Evolutionary conservation across 768 basidiomycete species (phyloP).

Genomic region (Boletus barrowsii): DNA sequence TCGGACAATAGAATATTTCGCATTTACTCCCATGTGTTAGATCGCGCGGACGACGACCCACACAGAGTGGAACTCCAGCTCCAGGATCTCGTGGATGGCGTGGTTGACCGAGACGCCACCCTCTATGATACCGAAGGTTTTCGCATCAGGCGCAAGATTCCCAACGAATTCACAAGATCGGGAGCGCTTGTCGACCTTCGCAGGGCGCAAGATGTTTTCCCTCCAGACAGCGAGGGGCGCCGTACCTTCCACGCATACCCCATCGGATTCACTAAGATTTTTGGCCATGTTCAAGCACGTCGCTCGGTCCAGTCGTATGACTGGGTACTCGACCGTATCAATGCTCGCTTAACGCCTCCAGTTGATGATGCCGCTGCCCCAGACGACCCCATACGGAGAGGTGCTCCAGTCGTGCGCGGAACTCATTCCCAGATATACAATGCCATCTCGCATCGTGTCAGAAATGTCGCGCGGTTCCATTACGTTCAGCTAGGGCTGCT

Average conservation of each 20-base stretch:
- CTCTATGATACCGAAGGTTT: not conserved
- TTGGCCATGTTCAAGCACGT: slow-evolving; percentile 1
- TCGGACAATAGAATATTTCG: not conserved
- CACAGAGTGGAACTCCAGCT: not conserved
- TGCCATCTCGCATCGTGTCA: not conserved
- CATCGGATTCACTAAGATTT: not conserved
- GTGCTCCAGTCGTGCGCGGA: not conserved
- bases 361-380: not conserved
- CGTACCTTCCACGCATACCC: not conserved
- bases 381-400: not conserved
- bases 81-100: not conserved
- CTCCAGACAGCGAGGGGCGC: no score
- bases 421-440: not conserved
- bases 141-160: not conserved
- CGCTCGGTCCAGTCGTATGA: not conserved
- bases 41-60: no score
- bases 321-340: no score
- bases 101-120: no score
- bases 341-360: no score
- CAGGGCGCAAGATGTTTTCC: not conserved
- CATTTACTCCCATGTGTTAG: no score
- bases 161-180: not conserved
- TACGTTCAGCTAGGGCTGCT: not conserved
- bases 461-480: not conserved
- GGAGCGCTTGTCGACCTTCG: slow-evolving; percentile 5